phyloP scores from a whole-genome alignment of 2,329 filamentous ascomycete species.

The Septoria petroselini region DNA sequence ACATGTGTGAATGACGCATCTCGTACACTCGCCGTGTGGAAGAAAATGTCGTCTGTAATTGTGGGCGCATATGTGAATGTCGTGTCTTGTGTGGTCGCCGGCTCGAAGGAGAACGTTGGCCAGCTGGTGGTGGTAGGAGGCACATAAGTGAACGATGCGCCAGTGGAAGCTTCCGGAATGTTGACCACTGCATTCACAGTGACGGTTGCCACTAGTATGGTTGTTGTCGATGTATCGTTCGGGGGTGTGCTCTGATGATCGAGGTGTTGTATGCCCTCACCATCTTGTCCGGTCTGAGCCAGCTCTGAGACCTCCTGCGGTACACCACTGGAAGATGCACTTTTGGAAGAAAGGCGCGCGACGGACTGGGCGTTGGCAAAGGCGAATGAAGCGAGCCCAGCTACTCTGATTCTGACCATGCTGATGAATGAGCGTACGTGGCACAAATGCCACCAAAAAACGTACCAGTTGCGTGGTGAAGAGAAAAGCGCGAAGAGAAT shows the following conservation, averaged over 20 bases:
- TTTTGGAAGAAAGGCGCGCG: neutral
- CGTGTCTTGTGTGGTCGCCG: neutral
- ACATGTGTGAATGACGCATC: too few species aligned
- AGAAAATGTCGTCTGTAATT: neutral
- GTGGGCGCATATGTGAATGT: neutral
- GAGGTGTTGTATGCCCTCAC: too few species aligned
- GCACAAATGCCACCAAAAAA: constrained; percentile 15
- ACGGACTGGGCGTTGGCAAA: constrained; percentile 13
- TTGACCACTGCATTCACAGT: too few species aligned
- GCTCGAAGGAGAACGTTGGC: constrained; percentile 6
- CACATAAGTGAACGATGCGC: constrained; percentile 2
- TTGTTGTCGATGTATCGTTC: too few species aligned
- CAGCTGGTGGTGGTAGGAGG: constrained; percentile 1
- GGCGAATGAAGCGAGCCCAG: constrained; percentile 3
- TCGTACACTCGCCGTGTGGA: too few species aligned
- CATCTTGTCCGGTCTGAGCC: too few species aligned
- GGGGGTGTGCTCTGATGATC: too few species aligned
- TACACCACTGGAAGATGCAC: neutral
- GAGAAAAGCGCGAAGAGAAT: neutral
- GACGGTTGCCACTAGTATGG: too few species aligned
- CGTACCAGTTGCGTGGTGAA: neutral
- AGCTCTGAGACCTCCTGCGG: neutral
- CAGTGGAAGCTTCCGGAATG: too few species aligned
- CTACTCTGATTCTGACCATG: neutral
- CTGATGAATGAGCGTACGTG: constrained; percentile 24